Percentiles rank a stretch among this genome's conserved stretches.
phyloP scores from a whole-genome alignment of 331 rosid genomes.

The Quercus lobata region DNA sequence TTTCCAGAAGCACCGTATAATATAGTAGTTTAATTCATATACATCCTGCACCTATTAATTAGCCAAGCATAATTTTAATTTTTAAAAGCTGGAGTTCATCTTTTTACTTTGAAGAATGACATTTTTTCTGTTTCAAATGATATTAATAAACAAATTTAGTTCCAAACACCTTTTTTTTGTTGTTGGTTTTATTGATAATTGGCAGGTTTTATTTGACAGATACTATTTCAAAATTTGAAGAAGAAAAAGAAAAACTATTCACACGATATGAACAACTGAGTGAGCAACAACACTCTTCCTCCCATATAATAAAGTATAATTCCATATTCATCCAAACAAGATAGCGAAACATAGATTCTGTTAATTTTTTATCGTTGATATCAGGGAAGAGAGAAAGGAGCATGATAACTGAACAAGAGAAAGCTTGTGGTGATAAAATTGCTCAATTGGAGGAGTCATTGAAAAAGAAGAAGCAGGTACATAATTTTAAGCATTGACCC shows the following conservation, averaged over 20 bases:
- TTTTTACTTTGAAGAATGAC: background rate
- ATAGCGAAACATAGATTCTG: background rate
- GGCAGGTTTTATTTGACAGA: constrained; percentile 36
- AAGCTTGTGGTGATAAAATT: constrained; percentile 63
- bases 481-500: background rate
- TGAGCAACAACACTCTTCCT: constrained; percentile 31
- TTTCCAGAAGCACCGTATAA: too few species aligned
- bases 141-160: background rate
- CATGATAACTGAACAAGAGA: constrained; percentile 75
- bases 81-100: background rate
- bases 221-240: constrained; percentile 80
- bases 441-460: constrained; percentile 67
- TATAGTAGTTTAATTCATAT: background rate
- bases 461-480: constrained; percentile 83
- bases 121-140: background rate
- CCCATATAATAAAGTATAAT: background rate
- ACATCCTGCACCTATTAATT: background rate
- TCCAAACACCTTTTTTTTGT: background rate
- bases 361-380: constrained; percentile 4
- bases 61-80: background rate
- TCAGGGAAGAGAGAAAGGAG: constrained; percentile 82
- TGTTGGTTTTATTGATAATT: constrained; percentile 15
- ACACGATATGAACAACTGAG: constrained; percentile 81
- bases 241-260: constrained; percentile 82
- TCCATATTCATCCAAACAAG: background rate